Percentiles rank a stretch among this genome's conserved stretches.
Evolutionary conservation across 257 asterid genomes (phyloP).

Genomic region (Verbena officinalis): DNA sequence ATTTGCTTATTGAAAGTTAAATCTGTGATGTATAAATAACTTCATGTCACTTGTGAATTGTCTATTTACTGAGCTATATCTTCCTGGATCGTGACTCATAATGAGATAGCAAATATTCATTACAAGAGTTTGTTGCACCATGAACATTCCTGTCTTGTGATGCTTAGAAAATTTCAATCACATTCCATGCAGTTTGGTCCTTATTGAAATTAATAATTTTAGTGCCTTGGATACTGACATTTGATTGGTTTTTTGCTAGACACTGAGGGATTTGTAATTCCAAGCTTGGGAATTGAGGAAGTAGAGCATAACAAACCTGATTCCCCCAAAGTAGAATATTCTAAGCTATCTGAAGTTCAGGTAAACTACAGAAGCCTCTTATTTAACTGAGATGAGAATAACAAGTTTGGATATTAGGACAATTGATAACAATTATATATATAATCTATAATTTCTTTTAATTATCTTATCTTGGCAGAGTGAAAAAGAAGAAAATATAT

Average conservation of each 20-base stretch:
- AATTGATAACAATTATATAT: too few relatives aligned
- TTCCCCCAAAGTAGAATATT: slow-evolving; percentile 48
- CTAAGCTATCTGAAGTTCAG: slow-evolving; percentile 47
- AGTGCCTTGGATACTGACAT: neutral
- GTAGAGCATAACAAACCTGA: slow-evolving; percentile 35
- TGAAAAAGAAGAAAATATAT: slow-evolving; percentile 67
- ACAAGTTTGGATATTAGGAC: neutral
- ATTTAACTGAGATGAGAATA: neutral
- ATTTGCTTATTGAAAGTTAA: too few relatives aligned
- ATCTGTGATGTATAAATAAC: too few relatives aligned
- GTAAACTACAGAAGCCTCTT: slow-evolving; percentile 35
- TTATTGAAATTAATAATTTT: slow-evolving; percentile 9
- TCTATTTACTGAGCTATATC: neutral
- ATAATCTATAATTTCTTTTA: neutral
- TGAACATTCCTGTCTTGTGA: neutral
- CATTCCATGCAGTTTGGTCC: neutral
- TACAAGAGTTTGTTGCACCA: neutral
- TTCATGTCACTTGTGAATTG: neutral
- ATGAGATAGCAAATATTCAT: neutral
- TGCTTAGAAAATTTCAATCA: neutral
- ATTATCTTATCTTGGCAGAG: slow-evolving; percentile 36
- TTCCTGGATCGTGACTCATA: neutral
- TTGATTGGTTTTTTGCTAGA: slow-evolving; percentile 42
- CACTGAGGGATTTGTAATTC: slow-evolving; percentile 89
- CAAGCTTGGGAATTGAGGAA: slow-evolving; percentile 77